phyloP scores from a whole-genome alignment of 2,329 filamentous ascomycete genomes.

The Nemania serpens region DNA sequence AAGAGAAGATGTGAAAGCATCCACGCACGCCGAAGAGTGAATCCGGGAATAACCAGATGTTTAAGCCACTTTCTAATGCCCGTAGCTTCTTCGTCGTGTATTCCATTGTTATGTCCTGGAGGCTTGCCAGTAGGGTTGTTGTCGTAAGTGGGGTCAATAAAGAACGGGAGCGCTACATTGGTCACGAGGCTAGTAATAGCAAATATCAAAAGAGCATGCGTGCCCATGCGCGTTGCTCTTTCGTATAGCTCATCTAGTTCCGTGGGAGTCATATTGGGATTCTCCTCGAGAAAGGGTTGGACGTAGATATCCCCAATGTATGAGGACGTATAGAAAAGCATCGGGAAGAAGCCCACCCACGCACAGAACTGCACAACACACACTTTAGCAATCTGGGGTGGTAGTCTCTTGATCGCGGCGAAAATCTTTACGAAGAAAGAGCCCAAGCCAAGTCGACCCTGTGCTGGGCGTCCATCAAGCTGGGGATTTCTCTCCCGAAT shows the following conservation, averaged over 20 bases:
- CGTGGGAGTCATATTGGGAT: slow-evolving; percentile 75
- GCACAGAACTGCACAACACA: slow-evolving; percentile 84
- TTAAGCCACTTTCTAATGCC: slow-evolving; percentile 55
- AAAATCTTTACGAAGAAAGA: slow-evolving; percentile 81
- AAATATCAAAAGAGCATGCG: slow-evolving; percentile 86
- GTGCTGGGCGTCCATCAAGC: slow-evolving; percentile 65
- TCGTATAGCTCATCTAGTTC: slow-evolving; percentile 84
- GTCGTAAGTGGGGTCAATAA: slow-evolving; percentile 82
- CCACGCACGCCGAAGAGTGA: slow-evolving; percentile 90
- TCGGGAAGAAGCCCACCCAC: slow-evolving; percentile 95
- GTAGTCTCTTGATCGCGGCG: slow-evolving; percentile 75
- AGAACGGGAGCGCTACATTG: slow-evolving; percentile 82
- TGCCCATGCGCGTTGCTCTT: slow-evolving; percentile 82
- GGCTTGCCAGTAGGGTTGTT: slow-evolving; percentile 46
- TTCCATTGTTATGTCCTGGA: slow-evolving; percentile 26
- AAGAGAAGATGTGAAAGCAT: slow-evolving; percentile 85
- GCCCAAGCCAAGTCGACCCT: slow-evolving; percentile 67
- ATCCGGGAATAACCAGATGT: slow-evolving; percentile 73
- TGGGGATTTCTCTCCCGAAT: slow-evolving; percentile 83
- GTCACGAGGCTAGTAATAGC: slow-evolving; percentile 81
- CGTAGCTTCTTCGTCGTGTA: slow-evolving; percentile 41
- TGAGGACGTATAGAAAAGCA: slow-evolving; percentile 92
- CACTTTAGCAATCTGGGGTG: slow-evolving; percentile 80
- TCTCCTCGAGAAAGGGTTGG: slow-evolving; percentile 75
- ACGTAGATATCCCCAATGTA: slow-evolving; percentile 94